Conservation (phyloP, 257 asterid genomes). For the Hygrophila difformis region DNA sequence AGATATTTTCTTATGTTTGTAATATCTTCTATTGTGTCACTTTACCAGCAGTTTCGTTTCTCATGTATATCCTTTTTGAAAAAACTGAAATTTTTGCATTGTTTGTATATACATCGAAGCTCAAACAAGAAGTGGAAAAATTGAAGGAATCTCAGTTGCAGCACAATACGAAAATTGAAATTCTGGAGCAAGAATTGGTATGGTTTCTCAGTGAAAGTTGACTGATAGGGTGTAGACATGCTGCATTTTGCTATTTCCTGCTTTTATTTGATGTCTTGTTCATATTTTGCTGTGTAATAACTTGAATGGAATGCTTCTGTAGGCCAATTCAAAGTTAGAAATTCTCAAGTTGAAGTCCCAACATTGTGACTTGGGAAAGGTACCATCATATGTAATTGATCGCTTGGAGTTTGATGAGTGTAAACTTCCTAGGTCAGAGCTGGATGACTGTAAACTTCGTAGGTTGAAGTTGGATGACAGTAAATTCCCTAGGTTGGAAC, state of each 20-base stretch:
- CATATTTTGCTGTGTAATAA: conserved; percentile 8
- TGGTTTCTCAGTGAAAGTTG: conserved; percentile 6
- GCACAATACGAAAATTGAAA: conserved; percentile 29
- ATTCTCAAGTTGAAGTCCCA: conserved; percentile 26
- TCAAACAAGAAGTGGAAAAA: conserved; percentile 30
- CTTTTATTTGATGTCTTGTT: conserved; percentile 10
- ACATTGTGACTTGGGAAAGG: conserved; percentile 18
- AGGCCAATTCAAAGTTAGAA: conserved; percentile 43
- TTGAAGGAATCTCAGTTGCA: conserved; percentile 34
- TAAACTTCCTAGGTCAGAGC: no score
- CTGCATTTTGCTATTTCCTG: conserved; percentile 12
- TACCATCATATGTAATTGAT: conserved; percentile 17
- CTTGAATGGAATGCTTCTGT: conserved; percentile 9
- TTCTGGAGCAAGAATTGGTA: conserved; percentile 61
- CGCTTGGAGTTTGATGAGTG: no score
- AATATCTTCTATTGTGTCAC: conserved; percentile 3
- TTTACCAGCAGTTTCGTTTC: background rate
- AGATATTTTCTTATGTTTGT: conserved; percentile 1
- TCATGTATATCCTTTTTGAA: conserved; percentile 7
- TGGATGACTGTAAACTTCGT: no score
- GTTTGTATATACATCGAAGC: conserved; percentile 26
- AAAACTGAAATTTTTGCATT: no score
- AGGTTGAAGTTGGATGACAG: no score
- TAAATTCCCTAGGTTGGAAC: no score
- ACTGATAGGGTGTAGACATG: background rate